Evolutionary conservation across 768 basidiomycete species (phyloP), one percentile per base, ranked within the genome.

Genomic region (Coprinellus aureogranulatus): DNA sequence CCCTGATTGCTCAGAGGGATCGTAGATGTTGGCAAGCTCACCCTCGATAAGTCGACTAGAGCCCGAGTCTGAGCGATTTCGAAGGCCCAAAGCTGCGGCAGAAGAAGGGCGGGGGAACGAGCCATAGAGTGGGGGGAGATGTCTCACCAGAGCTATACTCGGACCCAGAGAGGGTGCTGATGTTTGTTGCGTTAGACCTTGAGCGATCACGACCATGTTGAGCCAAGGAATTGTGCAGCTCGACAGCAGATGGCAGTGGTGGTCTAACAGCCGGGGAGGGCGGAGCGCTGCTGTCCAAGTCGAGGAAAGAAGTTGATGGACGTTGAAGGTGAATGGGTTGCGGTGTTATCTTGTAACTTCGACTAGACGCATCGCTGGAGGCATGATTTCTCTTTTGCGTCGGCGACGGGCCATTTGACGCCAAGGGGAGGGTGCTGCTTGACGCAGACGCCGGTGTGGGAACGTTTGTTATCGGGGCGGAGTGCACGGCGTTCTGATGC

Each of bases 221-320:
- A 37, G 77, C 71, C 44, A 83, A 62, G 3, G 73, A 72, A 49
- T 71, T 76, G 57, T 85, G 82, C 3, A 80, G 65, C 51, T 85
- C 84, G 40, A 80, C 71, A 10, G 81, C 79, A 50, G 74, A 67
- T 12, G 80, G 80, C 18, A 67, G 44, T 30, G 63, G 65, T 23
- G 65, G 27, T 27, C 61, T 65, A 47, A 34, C 14, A 34, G 63
- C 64, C 22, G 70, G 68, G 23, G 62, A 65, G 22, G 69, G 56
- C 45, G 65, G 64, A 20, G 68, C 65, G 22, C 70, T 67, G 42
- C 59, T 64, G 48, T 66, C 66, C 12, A 60, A 55, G 10, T 66
- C 62, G n/a, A 65, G 54, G 45, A 61, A 54, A 41, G 59, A 61
- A 4, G 58, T 52, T 23, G 57, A 56, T 5, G 61, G 53, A 40